Percentiles rank a stretch among this genome's conserved stretches.
Conservation (phyloP, 192 early-diverging fungal species). For the Lobulomyces angularis region DNA sequence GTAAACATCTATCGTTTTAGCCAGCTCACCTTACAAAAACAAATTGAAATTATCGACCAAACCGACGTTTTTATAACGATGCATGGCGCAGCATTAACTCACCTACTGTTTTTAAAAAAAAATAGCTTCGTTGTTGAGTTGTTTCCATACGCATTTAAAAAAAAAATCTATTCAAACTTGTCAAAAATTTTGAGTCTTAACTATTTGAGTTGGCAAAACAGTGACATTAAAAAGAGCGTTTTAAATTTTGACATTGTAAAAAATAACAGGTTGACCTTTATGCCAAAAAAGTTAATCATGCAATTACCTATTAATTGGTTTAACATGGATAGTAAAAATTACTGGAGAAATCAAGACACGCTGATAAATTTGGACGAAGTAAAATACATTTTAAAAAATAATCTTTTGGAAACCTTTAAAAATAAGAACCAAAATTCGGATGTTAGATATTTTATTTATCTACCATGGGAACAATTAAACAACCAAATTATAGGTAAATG, state of each 20-base stretch:
- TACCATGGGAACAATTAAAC: conserved; percentile 29
- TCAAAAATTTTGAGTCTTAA: conserved; percentile 8
- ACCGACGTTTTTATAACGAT: conserved; percentile 21
- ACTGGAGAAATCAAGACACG: conserved; percentile 26
- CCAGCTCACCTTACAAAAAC: conserved; percentile 8
- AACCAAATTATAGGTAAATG: conserved; percentile 24
- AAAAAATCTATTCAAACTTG: conserved; percentile 19
- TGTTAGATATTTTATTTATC: conserved; percentile 18
- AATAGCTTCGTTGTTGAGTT: conserved; percentile 14
- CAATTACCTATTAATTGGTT: conserved; percentile 21
- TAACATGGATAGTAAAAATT: conserved; percentile 30
- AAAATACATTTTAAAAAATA: conserved; percentile 5
- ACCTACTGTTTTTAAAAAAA: conserved; percentile 17
- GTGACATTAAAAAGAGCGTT: background rate
- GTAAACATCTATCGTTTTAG: conserved; percentile 11
- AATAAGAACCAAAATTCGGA: background rate
- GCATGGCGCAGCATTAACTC: conserved; percentile 22
- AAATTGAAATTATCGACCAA: conserved; percentile 8
- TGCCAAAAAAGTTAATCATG: conserved; percentile 10
- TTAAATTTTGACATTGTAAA: conserved; percentile 13
- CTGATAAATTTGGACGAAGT: conserved; percentile 9
- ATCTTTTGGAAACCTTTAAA: background rate
- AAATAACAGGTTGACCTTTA: conserved; percentile 6
- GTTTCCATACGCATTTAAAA: conserved; percentile 18
- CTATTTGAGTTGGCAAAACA: conserved; percentile 21